A percentile compares a stretch with the other conserved stretches of the same genome.
phyloP scores from a whole-genome alignment of 768 basidiomycete genomes.

The Suillus decipiens region DNA sequence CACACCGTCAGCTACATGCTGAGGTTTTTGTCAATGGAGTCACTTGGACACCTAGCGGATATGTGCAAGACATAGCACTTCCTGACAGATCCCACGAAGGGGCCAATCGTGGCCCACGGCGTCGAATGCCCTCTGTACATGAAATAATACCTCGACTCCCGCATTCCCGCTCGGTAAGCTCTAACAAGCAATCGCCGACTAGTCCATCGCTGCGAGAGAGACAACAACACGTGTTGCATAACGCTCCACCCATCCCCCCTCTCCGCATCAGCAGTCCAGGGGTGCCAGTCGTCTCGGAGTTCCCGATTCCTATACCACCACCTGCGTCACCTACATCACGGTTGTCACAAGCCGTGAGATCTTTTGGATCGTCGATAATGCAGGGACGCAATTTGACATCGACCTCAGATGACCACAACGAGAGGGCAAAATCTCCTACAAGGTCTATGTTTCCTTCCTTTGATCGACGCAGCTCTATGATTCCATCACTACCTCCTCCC shows the following conservation, averaged over 20 bases:
- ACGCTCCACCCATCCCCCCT: conserved; percentile 16
- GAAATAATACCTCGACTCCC: conserved; percentile 5
- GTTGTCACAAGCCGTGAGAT: conserved; percentile 22
- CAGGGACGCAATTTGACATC: conserved; percentile 17
- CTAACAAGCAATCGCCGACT: conserved; percentile 10
- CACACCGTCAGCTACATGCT: conserved; percentile 36
- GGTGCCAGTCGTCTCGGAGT: conserved; percentile 23
- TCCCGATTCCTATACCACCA: conserved; percentile 16
- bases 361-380: conserved; percentile 26
- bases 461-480: conserved; percentile 17
- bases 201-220: conserved; percentile 5
- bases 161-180: conserved; percentile 23
- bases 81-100: conserved; percentile 5
- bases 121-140: conserved; percentile 1
- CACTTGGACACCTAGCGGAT: conserved; percentile 34
- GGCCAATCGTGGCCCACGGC: conserved; percentile 6
- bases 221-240: conserved; percentile 2
- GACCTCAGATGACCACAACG: conserved; percentile 14
- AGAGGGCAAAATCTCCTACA: conserved; percentile 13
- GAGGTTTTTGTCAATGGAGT: conserved; percentile 32
- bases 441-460: conserved; percentile 15
- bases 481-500: conserved; percentile 9
- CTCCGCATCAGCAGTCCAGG: conserved; percentile 23
- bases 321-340: conserved; percentile 22
- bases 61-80: conserved; percentile 19